Evolutionary conservation across 768 basidiomycete species (phyloP), one percentile per base, ranked within the genome.

Genomic region (Mycena venus): DNA sequence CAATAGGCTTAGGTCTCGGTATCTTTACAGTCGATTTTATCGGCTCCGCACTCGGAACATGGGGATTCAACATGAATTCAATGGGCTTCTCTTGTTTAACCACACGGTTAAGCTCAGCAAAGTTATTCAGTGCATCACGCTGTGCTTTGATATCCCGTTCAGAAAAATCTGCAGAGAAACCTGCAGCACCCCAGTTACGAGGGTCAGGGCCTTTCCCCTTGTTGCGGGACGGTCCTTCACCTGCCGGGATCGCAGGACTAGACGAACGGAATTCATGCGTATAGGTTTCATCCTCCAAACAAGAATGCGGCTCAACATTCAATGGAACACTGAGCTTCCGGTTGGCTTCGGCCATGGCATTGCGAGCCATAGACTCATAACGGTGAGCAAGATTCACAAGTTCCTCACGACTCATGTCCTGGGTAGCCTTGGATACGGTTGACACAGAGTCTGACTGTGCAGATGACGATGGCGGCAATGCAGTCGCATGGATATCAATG

Each of bases 111-210:
- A 72, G 56, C 36, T 64, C 61, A 11, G 32, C 62, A 23, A 59
- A 72, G 31, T 72, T 72, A 2, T 59, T 32, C 5, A 61, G 25
- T 9, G 59, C 58, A 6, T 42, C 68, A 32, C 47, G 40, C 49
- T 72, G 61, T 23, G 49, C 49, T 14, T 63, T 27, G 7, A 56
- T 1, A 15, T 72, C 61, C 4, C 14, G 49, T 36, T 72, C 70
- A 0, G 70, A 40, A 12, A 70, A 61, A 49, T 63, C 51, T 29
- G 21, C 61, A 5, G 36, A 21, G 21, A 25, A 61, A 62, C 29
- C 51, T 3, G 27, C 31, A 9, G 23, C 49, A 53, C 70, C 70
- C 70, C 70, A 64, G 62, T 72, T 72, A n/a, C 70, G 61, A 19
- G 62, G 61, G 27, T 72, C n/a, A n/a, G n/a, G n/a, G n/a, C n/a